A percentile compares a stretch with the other conserved stretches of the same genome.
phyloP scores from a whole-genome alignment of 2,329 filamentous ascomycete species.

The Neocucurbitaria cava region DNA sequence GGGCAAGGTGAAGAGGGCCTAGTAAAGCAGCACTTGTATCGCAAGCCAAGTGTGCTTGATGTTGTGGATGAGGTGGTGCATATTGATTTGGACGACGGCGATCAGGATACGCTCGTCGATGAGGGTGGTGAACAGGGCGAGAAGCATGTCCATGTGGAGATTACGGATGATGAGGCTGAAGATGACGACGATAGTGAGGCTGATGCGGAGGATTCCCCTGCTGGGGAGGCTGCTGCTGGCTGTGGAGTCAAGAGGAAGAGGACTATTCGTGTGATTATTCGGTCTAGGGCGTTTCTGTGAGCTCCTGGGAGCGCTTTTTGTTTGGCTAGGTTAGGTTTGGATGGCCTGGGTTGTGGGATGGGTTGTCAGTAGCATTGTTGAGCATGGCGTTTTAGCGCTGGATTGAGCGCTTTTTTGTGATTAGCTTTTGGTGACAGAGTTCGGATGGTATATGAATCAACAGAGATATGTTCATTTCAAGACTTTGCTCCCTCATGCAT shows the following conservation, averaged over 20 bases:
- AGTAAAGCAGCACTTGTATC: not conserved
- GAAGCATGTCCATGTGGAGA: conserved; percentile 28
- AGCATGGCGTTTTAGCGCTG: not conserved
- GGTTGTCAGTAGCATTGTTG: not conserved
- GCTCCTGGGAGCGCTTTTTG: not conserved
- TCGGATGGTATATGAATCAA: not conserved
- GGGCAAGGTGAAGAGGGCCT: conserved; percentile 36
- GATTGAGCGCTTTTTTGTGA: not conserved
- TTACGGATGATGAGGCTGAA: conserved; percentile 28
- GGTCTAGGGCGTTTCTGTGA: conserved; percentile 46
- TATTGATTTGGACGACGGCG: conserved; percentile 20
- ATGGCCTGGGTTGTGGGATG: too few relatives aligned
- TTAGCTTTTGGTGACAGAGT: not conserved
- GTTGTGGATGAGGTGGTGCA: conserved; percentile 15
- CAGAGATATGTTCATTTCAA: not conserved
- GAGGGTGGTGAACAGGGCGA: conserved; percentile 5
- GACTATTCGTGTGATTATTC: conserved; percentile 42
- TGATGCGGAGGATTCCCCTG: conserved; percentile 19
- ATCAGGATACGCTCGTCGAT: conserved; percentile 9
- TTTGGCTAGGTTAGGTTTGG: not conserved
- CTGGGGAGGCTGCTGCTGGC: conserved; percentile 1
- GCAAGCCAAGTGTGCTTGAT: conserved; percentile 10
- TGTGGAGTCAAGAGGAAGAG: conserved; percentile 35
- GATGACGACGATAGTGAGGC: conserved; percentile 12
- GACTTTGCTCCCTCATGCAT: not conserved